Evolutionary conservation across 2,329 filamentous ascomycete genomes (phyloP), one percentile per base, ranked within the genome.

Genomic region (Talaromyces sp.): DNA sequence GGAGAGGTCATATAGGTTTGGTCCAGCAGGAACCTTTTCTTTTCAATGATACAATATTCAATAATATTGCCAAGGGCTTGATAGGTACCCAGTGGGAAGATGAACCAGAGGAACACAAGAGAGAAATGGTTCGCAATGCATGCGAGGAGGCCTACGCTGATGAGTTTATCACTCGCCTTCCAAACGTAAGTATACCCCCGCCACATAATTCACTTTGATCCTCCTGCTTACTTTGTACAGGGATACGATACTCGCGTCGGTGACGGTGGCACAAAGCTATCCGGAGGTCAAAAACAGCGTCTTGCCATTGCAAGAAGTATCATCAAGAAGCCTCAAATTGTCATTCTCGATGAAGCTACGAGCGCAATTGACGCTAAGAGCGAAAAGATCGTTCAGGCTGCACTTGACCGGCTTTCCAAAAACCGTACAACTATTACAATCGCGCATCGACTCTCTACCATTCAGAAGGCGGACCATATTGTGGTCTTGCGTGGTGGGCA

Each of bases 351-450:
- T 69, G 95, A 98, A 74, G 87, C 91, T 0, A 97, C 92, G 0
- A 96, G 92, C 75, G 91, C 91, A 0, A 81, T 98, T 10, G 94
- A 98, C 70, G 86, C 88, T 11, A 82, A 84, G 9, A 93, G 85
- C 63, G 85, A 89, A 67, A 79, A 78, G 0, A 76, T 88, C 13
- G 85, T 97, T 41, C 89, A 96, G 82, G 85, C 90, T 50, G 86
- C 88, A 0, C 89, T 97, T 62, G 84, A 91, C 7, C 72, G 83
- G 19, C 97, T 93, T 93, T 84, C 95, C 22, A 81, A 79, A 41
- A 88, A 85, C 0, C 95, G 91, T 74, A 97, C 93, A 0, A 98
- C 94, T 0, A 91, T 98, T 61, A 87, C 98, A 69, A 94, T 98
- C 70, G 97, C 95, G 0, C 94, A 98, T 72, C 84, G 89, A 10